Conservation (phyloP, 352 stramenopile genomes). For the Globisporangium solare region DNA sequence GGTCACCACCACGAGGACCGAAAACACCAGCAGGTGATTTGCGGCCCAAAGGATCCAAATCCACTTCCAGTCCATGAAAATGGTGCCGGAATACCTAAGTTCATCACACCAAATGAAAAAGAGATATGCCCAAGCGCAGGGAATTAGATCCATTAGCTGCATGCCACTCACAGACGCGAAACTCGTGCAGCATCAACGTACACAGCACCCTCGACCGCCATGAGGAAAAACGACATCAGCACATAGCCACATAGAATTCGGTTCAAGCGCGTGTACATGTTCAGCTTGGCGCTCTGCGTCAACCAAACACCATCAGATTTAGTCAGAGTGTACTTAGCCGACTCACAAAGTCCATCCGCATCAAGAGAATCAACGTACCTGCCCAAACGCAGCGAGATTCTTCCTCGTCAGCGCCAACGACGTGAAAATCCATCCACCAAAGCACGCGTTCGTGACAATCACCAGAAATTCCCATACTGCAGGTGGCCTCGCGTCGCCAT, state of each 20-base stretch:
- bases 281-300: constrained; percentile 60
- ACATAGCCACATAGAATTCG: constrained; percentile 60
- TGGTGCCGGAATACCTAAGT: constrained; percentile 59
- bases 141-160: no score
- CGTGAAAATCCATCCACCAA: constrained; percentile 83
- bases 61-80: constrained; percentile 61
- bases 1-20: constrained; percentile 54
- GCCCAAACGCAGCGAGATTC: constrained; percentile 73
- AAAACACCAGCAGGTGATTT: constrained; percentile 69
- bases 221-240: constrained; percentile 66
- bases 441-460: constrained; percentile 74
- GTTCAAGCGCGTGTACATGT: constrained; percentile 67
- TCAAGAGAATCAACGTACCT: constrained; percentile 27
- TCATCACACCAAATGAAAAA: background rate
- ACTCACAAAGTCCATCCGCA: background rate
- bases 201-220: constrained; percentile 69
- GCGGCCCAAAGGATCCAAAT: constrained; percentile 79
- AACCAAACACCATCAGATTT: background rate
- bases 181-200: constrained; percentile 29
- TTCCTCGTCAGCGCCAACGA: constrained; percentile 73
- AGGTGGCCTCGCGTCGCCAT: constrained; percentile 56
- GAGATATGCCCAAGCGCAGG: background rate
- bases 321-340: background rate
- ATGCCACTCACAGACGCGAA: background rate
- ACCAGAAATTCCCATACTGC: constrained; percentile 76